Conservation (phyloP, 805 yeast species). For the Cyberlindnera sargentensis region DNA sequence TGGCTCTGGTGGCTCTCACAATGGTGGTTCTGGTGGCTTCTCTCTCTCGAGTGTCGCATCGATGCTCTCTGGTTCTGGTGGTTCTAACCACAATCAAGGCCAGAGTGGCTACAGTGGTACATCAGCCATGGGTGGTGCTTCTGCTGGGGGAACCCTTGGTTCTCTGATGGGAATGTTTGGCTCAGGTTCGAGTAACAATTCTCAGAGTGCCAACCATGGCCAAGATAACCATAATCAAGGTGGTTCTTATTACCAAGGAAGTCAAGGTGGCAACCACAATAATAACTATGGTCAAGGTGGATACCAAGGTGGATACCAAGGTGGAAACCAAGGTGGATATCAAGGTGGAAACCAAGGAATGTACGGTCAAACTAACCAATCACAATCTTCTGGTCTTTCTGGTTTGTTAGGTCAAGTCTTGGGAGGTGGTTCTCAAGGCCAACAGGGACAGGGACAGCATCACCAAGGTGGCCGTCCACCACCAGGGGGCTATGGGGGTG, state of each 20-base stretch:
- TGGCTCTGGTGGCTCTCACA: too few relatives aligned
- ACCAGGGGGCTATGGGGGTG: background rate
- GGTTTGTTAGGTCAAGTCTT: slow-evolving; percentile 10
- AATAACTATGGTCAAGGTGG: slow-evolving; percentile 1
- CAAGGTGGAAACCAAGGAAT: background rate
- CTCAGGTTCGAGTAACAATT: background rate
- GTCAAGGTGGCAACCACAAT: background rate
- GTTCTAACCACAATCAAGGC: background rate
- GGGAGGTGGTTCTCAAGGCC: slow-evolving; percentile 4
- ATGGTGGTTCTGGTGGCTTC: slow-evolving; percentile 5
- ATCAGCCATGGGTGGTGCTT: background rate
- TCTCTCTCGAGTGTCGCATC: slow-evolving; percentile 9
- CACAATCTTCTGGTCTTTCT: slow-evolving; percentile 5
- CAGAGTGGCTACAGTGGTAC: background rate
- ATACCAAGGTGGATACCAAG: background rate
- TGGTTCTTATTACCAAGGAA: slow-evolving; percentile 1
- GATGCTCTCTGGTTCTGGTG: slow-evolving; percentile 2
- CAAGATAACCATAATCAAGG: slow-evolving; percentile 1
- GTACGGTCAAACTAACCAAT: background rate
- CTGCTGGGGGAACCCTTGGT: background rate
- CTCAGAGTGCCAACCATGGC: background rate
- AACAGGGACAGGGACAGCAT: background rate
- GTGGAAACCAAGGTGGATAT: background rate
- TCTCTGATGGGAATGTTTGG: slow-evolving; percentile 1
- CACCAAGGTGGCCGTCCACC: background rate